phyloP scores from a whole-genome alignment of 2,329 filamentous ascomycete species.

The Aspergillus eucalypticola region DNA sequence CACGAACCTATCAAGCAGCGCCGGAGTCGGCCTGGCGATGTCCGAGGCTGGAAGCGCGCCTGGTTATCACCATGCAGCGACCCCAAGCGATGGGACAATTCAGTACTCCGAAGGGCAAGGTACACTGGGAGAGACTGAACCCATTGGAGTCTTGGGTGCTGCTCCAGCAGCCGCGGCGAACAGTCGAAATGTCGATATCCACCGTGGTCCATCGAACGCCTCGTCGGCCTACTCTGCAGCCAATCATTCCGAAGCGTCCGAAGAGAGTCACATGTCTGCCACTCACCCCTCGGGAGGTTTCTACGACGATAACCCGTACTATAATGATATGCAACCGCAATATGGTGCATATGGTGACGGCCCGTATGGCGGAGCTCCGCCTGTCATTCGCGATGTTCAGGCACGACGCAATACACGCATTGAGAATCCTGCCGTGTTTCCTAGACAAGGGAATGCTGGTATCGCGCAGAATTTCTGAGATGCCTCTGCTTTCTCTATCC shows the following conservation, averaged over 20 bases:
- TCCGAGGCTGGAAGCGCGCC: slow-evolving; percentile 68
- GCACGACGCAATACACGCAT: slow-evolving; percentile 92
- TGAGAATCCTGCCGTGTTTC: slow-evolving; percentile 84
- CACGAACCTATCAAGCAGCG: slow-evolving; percentile 81
- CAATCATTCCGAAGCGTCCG: slow-evolving; percentile 67
- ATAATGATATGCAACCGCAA: slow-evolving; percentile 46
- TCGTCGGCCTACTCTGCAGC: slow-evolving; percentile 92
- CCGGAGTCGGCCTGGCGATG: slow-evolving; percentile 59
- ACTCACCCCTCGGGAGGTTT: slow-evolving; percentile 51
- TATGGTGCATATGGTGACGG: slow-evolving; percentile 58
- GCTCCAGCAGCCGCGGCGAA: slow-evolving; percentile 62
- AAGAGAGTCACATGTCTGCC: slow-evolving; percentile 53
- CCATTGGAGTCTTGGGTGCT: slow-evolving; percentile 75
- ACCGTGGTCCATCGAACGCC: slow-evolving; percentile 88
- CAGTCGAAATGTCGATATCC: slow-evolving; percentile 69
- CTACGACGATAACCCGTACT: slow-evolving; percentile 59
- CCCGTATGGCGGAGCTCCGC: slow-evolving; percentile 60
- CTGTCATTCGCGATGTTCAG: slow-evolving; percentile 89
- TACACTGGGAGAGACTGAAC: slow-evolving; percentile 71
- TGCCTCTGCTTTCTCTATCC: neutral
- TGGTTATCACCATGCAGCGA: slow-evolving; percentile 55
- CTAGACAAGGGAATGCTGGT: slow-evolving; percentile 84
- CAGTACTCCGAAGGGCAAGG: slow-evolving; percentile 64
- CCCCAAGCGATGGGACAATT: slow-evolving; percentile 63
- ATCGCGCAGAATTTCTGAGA: slow-evolving; percentile 93